These are phyloP conservation scores for Eucalyptus sp. DNA, from an alignment of 345 rosid genomes.

Conservation along the genomic window DNA sequence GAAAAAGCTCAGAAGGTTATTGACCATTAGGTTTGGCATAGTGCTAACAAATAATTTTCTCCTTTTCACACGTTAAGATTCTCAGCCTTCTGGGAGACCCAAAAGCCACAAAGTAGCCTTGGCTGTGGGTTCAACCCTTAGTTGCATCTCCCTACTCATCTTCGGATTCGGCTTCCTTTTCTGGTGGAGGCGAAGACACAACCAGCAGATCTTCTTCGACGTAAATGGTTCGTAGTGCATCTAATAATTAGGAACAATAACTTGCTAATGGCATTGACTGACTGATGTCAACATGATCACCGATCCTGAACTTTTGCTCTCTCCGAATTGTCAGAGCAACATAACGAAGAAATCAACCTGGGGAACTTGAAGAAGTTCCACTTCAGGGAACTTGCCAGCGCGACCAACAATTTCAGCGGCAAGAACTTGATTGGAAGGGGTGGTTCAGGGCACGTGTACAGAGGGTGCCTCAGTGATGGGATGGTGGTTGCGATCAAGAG, in stretches of 20 bases:
- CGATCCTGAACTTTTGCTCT: neutral
- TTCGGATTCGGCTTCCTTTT: slow-evolving; percentile 55
- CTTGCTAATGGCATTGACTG: neutral
- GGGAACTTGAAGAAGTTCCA: slow-evolving; percentile 86
- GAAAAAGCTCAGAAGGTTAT: neutral
- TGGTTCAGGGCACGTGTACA: slow-evolving; percentile 91
- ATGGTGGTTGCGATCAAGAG: slow-evolving; percentile 76
- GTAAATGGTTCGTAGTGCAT: slow-evolving; percentile 43
- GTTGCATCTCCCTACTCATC: slow-evolving; percentile 52
- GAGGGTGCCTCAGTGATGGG: slow-evolving; percentile 74
- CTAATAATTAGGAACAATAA: neutral
- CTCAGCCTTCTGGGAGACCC: slow-evolving; percentile 25
- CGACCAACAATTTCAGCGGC: slow-evolving; percentile 83
- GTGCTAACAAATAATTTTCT: slow-evolving; percentile 1
- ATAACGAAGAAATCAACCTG: slow-evolving; percentile 48
- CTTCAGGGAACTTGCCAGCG: slow-evolving; percentile 78
- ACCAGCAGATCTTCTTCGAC: slow-evolving; percentile 87
- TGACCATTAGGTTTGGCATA: neutral
- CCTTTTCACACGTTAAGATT: slow-evolving; percentile 14
- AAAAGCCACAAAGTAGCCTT: slow-evolving; percentile 53
- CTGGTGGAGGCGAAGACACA: slow-evolving; percentile 74
- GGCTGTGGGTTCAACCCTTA: slow-evolving; percentile 59
- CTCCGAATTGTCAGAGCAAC: slow-evolving; percentile 38
- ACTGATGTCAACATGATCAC: neutral
- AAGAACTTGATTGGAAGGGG: slow-evolving; percentile 85